Conservation (phyloP, 495 filamentous ascomycete genomes). For the Talaromyces stipitatus region DNA sequence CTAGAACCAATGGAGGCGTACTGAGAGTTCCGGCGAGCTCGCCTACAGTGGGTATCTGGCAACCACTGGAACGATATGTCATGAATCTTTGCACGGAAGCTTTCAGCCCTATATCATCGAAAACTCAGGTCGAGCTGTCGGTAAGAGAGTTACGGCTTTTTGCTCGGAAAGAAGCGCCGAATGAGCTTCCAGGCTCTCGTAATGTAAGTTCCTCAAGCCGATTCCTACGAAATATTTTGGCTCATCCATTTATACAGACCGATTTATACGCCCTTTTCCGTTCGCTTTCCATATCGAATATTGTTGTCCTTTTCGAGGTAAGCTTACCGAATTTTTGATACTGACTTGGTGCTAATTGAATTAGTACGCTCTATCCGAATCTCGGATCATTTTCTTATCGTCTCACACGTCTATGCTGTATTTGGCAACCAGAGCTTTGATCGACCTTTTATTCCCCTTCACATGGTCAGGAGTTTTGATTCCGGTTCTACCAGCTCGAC, state of each 20-base stretch:
- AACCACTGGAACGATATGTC: constrained; percentile 92
- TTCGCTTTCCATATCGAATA: constrained; percentile 79
- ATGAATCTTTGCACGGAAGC: constrained; percentile 97
- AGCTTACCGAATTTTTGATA: background rate
- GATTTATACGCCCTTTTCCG: constrained; percentile 93
- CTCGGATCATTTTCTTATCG: constrained; percentile 90
- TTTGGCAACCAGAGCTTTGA: constrained; percentile 75
- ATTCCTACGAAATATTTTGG: constrained; percentile 3
- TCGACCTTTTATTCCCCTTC: constrained; percentile 79
- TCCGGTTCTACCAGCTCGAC: constrained; percentile 77
- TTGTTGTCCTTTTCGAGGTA: constrained; percentile 80
- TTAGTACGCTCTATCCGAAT: constrained; percentile 79
- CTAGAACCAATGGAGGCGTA: constrained; percentile 85
- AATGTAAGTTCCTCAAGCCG: constrained; percentile 38
- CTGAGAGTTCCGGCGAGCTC: constrained; percentile 80
- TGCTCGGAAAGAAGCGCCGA: constrained; percentile 84
- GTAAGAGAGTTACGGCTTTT: constrained; percentile 87
- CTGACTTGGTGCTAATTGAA: constrained; percentile 6
- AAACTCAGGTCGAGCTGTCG: constrained; percentile 89
- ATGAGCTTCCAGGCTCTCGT: constrained; percentile 88
- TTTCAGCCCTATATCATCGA: constrained; percentile 80
- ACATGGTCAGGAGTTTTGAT: constrained; percentile 92
- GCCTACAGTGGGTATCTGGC: constrained; percentile 90
- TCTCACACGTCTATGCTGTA: constrained; percentile 96
- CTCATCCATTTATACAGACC: constrained; percentile 42